A percentile compares a stretch with the other conserved stretches of the same genome.
Conservation (phyloP, 202 grass and related monocot species). For the Panicum virgatum region DNA sequence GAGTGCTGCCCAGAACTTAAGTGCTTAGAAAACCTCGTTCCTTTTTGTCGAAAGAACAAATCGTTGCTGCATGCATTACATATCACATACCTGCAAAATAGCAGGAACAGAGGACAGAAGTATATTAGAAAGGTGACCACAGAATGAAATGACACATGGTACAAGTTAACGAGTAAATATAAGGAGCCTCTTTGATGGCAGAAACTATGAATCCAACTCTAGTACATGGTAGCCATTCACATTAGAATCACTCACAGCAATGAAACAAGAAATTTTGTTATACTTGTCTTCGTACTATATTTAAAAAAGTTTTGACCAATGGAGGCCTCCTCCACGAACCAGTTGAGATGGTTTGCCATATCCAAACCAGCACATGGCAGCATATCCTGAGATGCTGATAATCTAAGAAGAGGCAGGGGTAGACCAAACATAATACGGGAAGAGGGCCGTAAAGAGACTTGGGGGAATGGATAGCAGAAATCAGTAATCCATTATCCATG, state of each 20-base stretch:
- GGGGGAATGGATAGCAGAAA: not conserved
- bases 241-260: not conserved
- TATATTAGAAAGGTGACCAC: conserved; percentile 22
- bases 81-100: conserved; percentile 82
- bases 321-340: not conserved
- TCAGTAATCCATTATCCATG: not conserved
- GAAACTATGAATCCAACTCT: conserved; percentile 21
- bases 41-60: conserved; percentile 88
- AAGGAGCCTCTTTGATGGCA: not conserved
- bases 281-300: conserved; percentile 8
- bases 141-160: conserved; percentile 14
- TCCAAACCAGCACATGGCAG: not conserved
- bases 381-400: not conserved
- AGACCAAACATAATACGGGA: not conserved
- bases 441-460: not conserved
- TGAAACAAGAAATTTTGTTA: not conserved
- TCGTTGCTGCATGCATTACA: conserved; percentile 94
- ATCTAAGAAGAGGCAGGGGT: not conserved
- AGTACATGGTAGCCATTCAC: not conserved
- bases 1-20: conserved; percentile 82
- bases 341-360: not conserved
- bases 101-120: conserved; percentile 28
- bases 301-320: not conserved
- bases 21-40: conserved; percentile 74
- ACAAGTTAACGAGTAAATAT: conserved; percentile 21